A percentile compares a stretch with the other conserved stretches of the same genome.
Conservation (phyloP, 1,139 yeast genomes). For the Magnusiomyces paraingens region DNA sequence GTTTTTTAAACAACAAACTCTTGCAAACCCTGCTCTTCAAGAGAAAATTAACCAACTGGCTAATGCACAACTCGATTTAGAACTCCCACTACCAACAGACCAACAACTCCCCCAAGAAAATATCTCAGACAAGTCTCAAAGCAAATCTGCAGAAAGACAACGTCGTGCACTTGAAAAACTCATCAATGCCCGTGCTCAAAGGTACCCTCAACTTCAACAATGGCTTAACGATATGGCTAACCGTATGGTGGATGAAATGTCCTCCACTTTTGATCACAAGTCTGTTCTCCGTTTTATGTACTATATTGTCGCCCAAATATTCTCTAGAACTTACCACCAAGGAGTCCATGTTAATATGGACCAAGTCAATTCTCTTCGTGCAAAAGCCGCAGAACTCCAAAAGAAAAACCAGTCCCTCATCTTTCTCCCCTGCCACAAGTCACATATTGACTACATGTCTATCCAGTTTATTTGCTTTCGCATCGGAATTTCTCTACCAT, state of each 20-base stretch:
- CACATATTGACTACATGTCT: slow-evolving; percentile 60
- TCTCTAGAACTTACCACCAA: slow-evolving; percentile 38
- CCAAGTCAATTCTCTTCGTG: slow-evolving; percentile 32
- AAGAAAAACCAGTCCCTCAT: slow-evolving; percentile 35
- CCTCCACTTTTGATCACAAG: slow-evolving; percentile 34
- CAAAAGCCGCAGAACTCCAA: slow-evolving; percentile 33
- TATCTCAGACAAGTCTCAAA: background rate
- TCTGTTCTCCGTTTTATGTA: slow-evolving; percentile 32
- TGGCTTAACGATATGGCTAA: slow-evolving; percentile 32
- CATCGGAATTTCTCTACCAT: slow-evolving; percentile 51
- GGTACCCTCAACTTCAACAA: slow-evolving; percentile 25
- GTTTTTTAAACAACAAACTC: slow-evolving; percentile 26
- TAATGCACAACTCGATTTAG: slow-evolving; percentile 28
- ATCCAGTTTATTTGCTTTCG: slow-evolving; percentile 53
- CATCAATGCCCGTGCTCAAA: slow-evolving; percentile 18
- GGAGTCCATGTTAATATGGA: slow-evolving; percentile 37
- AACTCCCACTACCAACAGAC: slow-evolving; percentile 20
- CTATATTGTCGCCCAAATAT: slow-evolving; percentile 36
- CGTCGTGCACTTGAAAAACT: slow-evolving; percentile 1
- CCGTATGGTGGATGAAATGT: slow-evolving; percentile 30
- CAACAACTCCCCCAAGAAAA: slow-evolving; percentile 15
- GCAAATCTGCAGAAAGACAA: slow-evolving; percentile 9
- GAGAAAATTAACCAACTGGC: slow-evolving; percentile 31
- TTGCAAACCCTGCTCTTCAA: slow-evolving; percentile 29
- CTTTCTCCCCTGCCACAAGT: slow-evolving; percentile 50